Evolutionary conservation across 495 filamentous ascomycete species (phyloP).

Genomic region (Trichocladium uniseriatum): DNA sequence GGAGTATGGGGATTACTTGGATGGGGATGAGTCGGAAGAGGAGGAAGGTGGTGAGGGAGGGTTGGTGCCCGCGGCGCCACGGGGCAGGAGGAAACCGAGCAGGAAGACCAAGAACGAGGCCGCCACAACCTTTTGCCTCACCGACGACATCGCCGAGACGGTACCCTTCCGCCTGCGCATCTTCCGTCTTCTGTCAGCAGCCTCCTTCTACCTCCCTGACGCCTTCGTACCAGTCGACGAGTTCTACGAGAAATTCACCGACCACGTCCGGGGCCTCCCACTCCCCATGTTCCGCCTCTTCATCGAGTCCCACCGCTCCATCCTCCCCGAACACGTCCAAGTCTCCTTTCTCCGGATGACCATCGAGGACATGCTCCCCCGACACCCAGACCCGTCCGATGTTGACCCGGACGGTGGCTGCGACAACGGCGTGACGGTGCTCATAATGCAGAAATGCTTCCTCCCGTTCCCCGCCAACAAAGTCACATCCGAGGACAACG

Average conservation of each 20-base stretch:
- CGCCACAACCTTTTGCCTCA: slow-evolving; percentile 4
- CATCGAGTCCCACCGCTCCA: slow-evolving; percentile 40
- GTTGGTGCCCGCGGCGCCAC: background rate
- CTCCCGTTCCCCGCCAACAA: slow-evolving; percentile 64
- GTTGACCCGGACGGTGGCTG: slow-evolving; percentile 28
- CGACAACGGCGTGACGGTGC: slow-evolving; percentile 41
- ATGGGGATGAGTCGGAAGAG: slow-evolving; percentile 26
- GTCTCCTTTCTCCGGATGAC: slow-evolving; percentile 58
- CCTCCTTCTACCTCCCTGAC: slow-evolving; percentile 20
- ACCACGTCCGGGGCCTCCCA: slow-evolving; percentile 55
- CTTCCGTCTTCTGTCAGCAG: slow-evolving; percentile 34
- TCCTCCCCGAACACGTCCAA: slow-evolving; percentile 41
- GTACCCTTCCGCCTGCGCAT: slow-evolving; percentile 56
- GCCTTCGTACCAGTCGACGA: slow-evolving; percentile 46
- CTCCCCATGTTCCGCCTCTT: slow-evolving; percentile 66
- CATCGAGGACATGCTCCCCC: slow-evolving; percentile 50
- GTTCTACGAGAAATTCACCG: slow-evolving; percentile 59
- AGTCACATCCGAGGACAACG: slow-evolving; percentile 58
- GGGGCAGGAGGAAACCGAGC: background rate
- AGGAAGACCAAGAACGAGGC: background rate
- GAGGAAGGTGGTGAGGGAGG: slow-evolving; percentile 2
- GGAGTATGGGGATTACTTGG: slow-evolving; percentile 36
- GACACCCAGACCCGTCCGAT: slow-evolving; percentile 34
- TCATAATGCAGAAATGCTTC: slow-evolving; percentile 56
- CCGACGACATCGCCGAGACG: slow-evolving; percentile 45